Conservation (phyloP, 2,329 filamentous ascomycete species). For the Claviceps pusilla region DNA sequence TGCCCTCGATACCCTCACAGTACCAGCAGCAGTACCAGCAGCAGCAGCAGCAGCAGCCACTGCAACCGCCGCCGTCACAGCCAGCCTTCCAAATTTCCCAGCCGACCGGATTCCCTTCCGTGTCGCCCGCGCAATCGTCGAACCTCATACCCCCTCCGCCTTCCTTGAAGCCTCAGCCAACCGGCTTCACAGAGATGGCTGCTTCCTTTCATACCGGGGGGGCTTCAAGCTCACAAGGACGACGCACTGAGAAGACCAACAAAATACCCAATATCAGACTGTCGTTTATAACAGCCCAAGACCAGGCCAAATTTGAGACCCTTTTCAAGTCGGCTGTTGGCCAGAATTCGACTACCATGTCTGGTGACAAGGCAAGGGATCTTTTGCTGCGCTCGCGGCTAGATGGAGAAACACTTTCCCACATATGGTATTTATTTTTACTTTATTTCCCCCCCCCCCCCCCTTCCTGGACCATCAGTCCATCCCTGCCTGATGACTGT, state of each 20-base stretch:
- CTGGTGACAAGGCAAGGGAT: conserved; percentile 83
- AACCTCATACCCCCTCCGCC: conserved; percentile 36
- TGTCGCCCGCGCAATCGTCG: conserved; percentile 36
- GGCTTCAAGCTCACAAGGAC: conserved; percentile 28
- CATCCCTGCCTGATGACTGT: background rate
- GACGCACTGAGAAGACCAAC: conserved; percentile 37
- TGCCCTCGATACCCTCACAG: conserved; percentile 45
- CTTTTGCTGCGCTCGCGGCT: conserved; percentile 78
- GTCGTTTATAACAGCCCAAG: conserved; percentile 87
- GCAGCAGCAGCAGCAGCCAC: conserved; percentile 24
- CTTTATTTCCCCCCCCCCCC: too few species aligned
- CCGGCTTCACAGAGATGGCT: conserved; percentile 52
- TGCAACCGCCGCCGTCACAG: conserved; percentile 13
- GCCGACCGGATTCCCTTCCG: conserved; percentile 26
- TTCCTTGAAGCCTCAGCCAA: conserved; percentile 49
- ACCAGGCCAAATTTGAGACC: conserved; percentile 94
- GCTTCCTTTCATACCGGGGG: conserved; percentile 46
- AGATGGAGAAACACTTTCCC: conserved; percentile 71
- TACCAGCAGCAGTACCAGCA: conserved; percentile 45
- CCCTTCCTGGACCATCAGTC: too few species aligned
- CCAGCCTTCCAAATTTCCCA: conserved; percentile 26
- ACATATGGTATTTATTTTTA: conserved; percentile 63
- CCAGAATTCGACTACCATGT: conserved; percentile 68
- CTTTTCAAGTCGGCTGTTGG: conserved; percentile 92
- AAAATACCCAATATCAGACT: conserved; percentile 89